phyloP scores from a whole-genome alignment of 768 basidiomycete genomes.

The Peribolospora kevripleyi region DNA sequence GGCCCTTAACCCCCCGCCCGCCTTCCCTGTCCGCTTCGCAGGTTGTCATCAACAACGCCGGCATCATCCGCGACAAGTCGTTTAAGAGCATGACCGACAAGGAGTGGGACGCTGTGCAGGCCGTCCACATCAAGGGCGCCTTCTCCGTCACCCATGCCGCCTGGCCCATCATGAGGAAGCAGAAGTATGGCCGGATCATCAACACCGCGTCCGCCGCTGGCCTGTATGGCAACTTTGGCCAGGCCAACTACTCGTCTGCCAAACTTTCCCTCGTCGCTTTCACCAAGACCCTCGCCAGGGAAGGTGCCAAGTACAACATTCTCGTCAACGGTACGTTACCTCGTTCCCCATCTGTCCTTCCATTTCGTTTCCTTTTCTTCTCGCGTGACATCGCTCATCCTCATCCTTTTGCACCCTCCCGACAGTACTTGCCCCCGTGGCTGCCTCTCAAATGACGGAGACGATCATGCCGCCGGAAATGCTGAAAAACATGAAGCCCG shows the following conservation, averaged over 20 bases:
- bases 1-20: neutral
- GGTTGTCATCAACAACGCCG: constrained; percentile 5
- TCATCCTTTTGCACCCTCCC: constrained; percentile 39
- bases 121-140: constrained; percentile 78
- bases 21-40: constrained; percentile 33
- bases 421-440: constrained; percentile 76
- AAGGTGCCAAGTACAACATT: constrained; percentile 54
- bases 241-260: constrained; percentile 91
- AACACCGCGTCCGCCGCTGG: constrained; percentile 92
- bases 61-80: constrained; percentile 20
- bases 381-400: neutral
- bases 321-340: constrained; percentile 1
- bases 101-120: constrained; percentile 15
- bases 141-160: constrained; percentile 80
- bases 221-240: constrained; percentile 83
- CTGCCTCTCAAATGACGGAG: constrained; percentile 90
- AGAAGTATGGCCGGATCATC: constrained; percentile 79
- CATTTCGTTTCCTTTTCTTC: neutral
- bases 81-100: constrained; percentile 95
- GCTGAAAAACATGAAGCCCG: constrained; percentile 45
- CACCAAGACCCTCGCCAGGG: constrained; percentile 73
- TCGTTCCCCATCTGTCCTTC: neutral
- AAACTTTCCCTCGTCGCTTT: constrained; percentile 90
- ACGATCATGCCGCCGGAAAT: constrained; percentile 84
- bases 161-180: constrained; percentile 85